Conservation (phyloP, 2,329 filamentous ascomycete genomes). For the Fusarium equiseti region DNA sequence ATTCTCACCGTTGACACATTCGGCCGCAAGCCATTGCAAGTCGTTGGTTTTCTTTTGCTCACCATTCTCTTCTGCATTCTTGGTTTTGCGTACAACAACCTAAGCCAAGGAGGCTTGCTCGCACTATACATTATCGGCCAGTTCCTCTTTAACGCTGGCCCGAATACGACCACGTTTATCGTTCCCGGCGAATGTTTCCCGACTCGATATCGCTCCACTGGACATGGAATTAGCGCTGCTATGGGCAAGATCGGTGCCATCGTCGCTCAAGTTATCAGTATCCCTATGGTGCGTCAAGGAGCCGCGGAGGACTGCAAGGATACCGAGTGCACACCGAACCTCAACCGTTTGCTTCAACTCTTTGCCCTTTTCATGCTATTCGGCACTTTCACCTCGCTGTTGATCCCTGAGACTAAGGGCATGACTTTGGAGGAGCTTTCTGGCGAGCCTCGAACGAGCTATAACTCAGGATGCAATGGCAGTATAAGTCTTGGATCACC, state of each 20-base stretch:
- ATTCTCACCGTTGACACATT: slow-evolving; percentile 79
- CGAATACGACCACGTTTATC: slow-evolving; percentile 75
- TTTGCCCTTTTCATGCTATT: slow-evolving; percentile 85
- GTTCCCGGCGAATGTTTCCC: slow-evolving; percentile 74
- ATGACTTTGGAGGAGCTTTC: slow-evolving; percentile 78
- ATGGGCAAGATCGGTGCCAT: slow-evolving; percentile 77
- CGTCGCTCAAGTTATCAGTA: slow-evolving; percentile 73
- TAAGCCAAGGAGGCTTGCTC: slow-evolving; percentile 64
- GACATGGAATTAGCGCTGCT: slow-evolving; percentile 74
- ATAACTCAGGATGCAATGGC: slow-evolving; percentile 64
- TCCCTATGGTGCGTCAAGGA: slow-evolving; percentile 71
- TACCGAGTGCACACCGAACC: slow-evolving; percentile 66
- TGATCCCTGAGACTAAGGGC: slow-evolving; percentile 84
- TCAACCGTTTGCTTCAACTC: slow-evolving; percentile 80
- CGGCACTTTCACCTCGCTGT: slow-evolving; percentile 74
- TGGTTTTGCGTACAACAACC: slow-evolving; percentile 68
- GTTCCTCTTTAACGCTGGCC: slow-evolving; percentile 75
- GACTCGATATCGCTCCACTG: slow-evolving; percentile 71
- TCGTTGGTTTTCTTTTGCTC: slow-evolving; percentile 70
- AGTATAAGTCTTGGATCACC: slow-evolving; percentile 57
- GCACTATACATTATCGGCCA: slow-evolving; percentile 73
- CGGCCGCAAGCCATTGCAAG: slow-evolving; percentile 81
- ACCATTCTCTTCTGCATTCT: slow-evolving; percentile 72
- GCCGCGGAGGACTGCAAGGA: slow-evolving; percentile 62
- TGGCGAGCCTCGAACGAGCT: slow-evolving; percentile 73